Evolutionary conservation across 148 eudicot genomes (phyloP), one percentile per base, ranked within the genome.

Genomic region (Rhododendron vialii): DNA sequence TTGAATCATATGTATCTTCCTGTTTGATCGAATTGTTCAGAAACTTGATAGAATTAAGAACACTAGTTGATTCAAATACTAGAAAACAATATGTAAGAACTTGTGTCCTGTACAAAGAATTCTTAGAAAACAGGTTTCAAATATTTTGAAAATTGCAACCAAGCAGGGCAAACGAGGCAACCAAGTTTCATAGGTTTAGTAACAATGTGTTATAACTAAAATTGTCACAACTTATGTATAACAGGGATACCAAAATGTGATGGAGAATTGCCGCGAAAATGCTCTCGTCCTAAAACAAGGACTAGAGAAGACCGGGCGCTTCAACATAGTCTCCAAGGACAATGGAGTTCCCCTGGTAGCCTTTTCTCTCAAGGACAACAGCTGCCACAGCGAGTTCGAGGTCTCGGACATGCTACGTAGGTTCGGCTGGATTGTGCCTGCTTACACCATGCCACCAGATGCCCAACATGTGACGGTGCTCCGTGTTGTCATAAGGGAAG

Each of bases 281-380:
- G 74, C 86, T 3, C 12, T 75, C 1, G 81, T 85, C 33, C 73
- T 85, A 22, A 85, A 85, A 85, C 7, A 85, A 41, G 86, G 86
- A 13, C 63, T 87, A 14, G 86, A 84, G 84, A 73, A 84, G 78
- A 87, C 84, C 3, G 86, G 84, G 18, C 74, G 38, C 10, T 87
- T 87, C 38, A 84, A 87, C 87, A 87, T 87, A 9, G 84, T 87
- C 35, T 87, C 82, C 35, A 85, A 85, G 74, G 86, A 85, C 86
- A 41, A 51, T 36, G 86, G 86, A 8, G 86, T 85, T 6, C 86
- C 82, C 1, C 14, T 85, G 10, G 85, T 84, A 24, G 85, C 85
- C 63, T 84, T 84, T 63, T 84, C 85, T 20, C 79, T 84, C 8
- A 85, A 85, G 55, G 82, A 77, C 82, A 51, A 53, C 41, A 55